Conservation (phyloP, 2,329 filamentous ascomycete species). For the Ceratocystis destructans region DNA sequence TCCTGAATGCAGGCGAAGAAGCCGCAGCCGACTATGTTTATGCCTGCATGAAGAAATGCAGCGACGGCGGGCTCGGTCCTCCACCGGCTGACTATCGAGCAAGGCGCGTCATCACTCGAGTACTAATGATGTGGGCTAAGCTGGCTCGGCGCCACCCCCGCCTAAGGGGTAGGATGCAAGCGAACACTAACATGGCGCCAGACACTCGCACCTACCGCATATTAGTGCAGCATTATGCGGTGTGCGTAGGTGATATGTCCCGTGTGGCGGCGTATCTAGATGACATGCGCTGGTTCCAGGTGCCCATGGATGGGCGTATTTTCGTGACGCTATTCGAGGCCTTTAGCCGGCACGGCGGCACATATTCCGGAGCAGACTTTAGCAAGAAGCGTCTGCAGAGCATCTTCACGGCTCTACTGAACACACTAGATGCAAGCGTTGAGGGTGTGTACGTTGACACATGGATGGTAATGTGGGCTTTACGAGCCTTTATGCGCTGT, state of each 20-base stretch:
- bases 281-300: slow-evolving; percentile 60
- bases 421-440: slow-evolving; percentile 35
- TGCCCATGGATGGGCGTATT: slow-evolving; percentile 60
- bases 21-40: slow-evolving; percentile 69
- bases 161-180: slow-evolving; percentile 17
- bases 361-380: slow-evolving; percentile 45
- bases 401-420: slow-evolving; percentile 52
- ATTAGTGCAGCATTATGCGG: slow-evolving; percentile 60
- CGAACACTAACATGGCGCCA: slow-evolving; percentile 48
- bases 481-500: slow-evolving; percentile 52
- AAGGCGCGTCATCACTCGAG: slow-evolving; percentile 38
- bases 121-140: slow-evolving; percentile 44
- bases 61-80: slow-evolving; percentile 23
- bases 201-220: slow-evolving; percentile 68
- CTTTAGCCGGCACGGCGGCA: slow-evolving; percentile 50
- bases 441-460: slow-evolving; percentile 39
- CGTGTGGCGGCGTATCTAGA: slow-evolving; percentile 57
- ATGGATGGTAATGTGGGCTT: slow-evolving; percentile 47
- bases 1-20: slow-evolving; percentile 64
- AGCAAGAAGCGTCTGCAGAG: slow-evolving; percentile 51
- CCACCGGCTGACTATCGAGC: slow-evolving; percentile 32
- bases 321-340: slow-evolving; percentile 74
- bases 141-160: slow-evolving; percentile 31
- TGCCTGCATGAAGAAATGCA: slow-evolving; percentile 60
- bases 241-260: slow-evolving; percentile 54